A percentile compares a stretch with the other conserved stretches of the same genome.
Evolutionary conservation across 2,329 filamentous ascomycete genomes (phyloP).

Genomic region (Xylaria arbuscula): DNA sequence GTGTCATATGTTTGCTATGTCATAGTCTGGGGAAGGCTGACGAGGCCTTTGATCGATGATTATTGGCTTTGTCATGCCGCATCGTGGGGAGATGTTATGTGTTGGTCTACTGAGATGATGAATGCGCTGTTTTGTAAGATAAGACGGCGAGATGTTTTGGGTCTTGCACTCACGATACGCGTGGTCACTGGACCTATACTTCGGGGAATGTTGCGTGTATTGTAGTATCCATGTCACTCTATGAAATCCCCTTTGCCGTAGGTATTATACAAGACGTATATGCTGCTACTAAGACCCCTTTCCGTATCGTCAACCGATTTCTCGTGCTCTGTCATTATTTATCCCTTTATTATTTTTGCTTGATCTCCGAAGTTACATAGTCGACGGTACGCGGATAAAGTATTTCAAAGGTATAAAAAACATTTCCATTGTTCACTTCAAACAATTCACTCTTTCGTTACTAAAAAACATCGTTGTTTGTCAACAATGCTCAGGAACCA

Average conservation of each 20-base stretch:
- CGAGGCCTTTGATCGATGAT: not conserved
- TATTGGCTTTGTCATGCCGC: not conserved
- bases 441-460: no score
- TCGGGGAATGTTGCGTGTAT: not conserved
- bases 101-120: not conserved
- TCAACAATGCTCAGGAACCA: no score
- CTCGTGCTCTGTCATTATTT: no score
- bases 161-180: not conserved
- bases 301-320: no score
- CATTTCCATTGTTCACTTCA: no score
- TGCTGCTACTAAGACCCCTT: not conserved
- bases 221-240: not conserved
- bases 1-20: slow-evolving; percentile 18
- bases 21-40: not conserved
- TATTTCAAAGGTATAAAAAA: no score
- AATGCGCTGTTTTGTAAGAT: not conserved
- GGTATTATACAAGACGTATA: not conserved
- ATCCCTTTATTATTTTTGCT: no score
- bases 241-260: not conserved
- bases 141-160: not conserved
- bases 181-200: not conserved
- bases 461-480: no score
- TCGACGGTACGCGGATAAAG: no score
- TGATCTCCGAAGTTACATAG: no score
- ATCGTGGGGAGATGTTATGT: not conserved